A percentile compares a stretch with the other conserved stretches of the same genome.
Evolutionary conservation across 208 protist species (phyloP).

Genomic region (Leishmania tropica): DNA sequence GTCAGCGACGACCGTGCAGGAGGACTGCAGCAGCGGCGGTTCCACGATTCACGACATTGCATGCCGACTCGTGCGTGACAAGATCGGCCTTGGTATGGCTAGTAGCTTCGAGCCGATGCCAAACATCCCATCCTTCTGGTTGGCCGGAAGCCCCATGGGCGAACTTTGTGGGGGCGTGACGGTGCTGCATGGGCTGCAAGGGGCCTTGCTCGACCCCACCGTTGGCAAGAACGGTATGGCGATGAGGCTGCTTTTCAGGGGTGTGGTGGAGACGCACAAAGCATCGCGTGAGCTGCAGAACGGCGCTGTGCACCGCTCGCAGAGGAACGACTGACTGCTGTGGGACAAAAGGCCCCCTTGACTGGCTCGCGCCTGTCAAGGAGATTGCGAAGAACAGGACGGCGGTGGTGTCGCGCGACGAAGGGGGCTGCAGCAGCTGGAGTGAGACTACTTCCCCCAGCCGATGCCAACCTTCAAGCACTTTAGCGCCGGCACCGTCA

Average conservation of each 20-base stretch:
- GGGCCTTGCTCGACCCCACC: conserved; percentile 44
- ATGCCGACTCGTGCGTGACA: conserved; percentile 45
- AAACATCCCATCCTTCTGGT: conserved; percentile 58
- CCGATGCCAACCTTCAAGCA: conserved; percentile 90
- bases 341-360: conserved; percentile 84
- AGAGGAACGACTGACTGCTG: conserved; percentile 72
- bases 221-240: conserved; percentile 61
- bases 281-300: conserved; percentile 93
- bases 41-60: conserved; percentile 66
- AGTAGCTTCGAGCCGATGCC: conserved; percentile 71
- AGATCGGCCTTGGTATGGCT: conserved; percentile 64
- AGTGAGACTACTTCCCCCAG: conserved; percentile 83
- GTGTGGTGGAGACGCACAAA: conserved; percentile 79
- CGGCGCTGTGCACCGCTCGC: conserved; percentile 90
- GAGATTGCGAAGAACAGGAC: conserved; percentile 54
- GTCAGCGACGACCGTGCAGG: conserved; percentile 54
- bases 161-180: conserved; percentile 60
- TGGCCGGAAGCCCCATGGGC: conserved; percentile 42
- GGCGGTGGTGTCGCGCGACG: conserved; percentile 71
- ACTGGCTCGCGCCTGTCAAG: conserved; percentile 92
- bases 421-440: conserved; percentile 82
- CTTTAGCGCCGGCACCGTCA: conserved; percentile 90
- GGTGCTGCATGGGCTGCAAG: conserved; percentile 60
- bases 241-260: conserved; percentile 78
- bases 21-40: conserved; percentile 70